A percentile compares a stretch with the other conserved stretches of the same genome.
Evolutionary conservation across 106 monocot species (phyloP).

Genomic region (Apostasia ramifera): DNA sequence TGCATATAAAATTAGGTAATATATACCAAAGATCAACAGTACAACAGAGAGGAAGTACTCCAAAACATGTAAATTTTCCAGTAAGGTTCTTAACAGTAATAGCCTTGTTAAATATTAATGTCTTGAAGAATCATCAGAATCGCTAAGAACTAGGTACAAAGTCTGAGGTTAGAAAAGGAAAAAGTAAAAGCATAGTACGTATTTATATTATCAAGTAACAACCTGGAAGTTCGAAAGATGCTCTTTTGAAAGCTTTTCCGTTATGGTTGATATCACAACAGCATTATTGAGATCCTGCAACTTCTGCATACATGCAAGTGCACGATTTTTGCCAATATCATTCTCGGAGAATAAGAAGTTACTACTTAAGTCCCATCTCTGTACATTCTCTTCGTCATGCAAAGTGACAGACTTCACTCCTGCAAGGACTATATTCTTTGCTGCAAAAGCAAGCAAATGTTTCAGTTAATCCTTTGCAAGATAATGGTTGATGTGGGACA

Average conservation of each 20-base stretch:
- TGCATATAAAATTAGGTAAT: too few relatives aligned
- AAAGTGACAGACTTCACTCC: conserved; percentile 64
- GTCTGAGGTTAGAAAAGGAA: too few relatives aligned
- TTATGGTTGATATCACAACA: conserved; percentile 43
- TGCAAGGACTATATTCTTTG: conserved; percentile 72
- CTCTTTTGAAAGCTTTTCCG: conserved; percentile 33
- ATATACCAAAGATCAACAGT: too few relatives aligned
- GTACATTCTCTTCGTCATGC: conserved; percentile 50
- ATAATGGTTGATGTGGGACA: too few relatives aligned
- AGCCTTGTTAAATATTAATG: too few relatives aligned
- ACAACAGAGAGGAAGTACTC: too few relatives aligned
- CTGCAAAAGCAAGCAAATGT: conserved; percentile 21
- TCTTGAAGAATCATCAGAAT: too few relatives aligned
- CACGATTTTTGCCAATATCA: conserved; percentile 63
- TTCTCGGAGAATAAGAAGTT: conserved; percentile 66
- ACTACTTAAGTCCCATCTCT: conserved; percentile 58
- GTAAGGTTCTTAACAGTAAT: too few relatives aligned
- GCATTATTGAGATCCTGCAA: conserved; percentile 69
- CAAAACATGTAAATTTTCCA: too few relatives aligned
- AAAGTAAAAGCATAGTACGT: neutral
- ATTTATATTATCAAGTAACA: neutral
- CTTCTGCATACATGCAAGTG: conserved; percentile 54
- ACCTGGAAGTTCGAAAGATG: conserved; percentile 73
- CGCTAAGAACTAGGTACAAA: too few relatives aligned
- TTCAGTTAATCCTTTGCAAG: too few relatives aligned